These are phyloP conservation scores for Syzygium jambos DNA, from an alignment of 345 rosid genomes.

Conservation along the genomic window DNA sequence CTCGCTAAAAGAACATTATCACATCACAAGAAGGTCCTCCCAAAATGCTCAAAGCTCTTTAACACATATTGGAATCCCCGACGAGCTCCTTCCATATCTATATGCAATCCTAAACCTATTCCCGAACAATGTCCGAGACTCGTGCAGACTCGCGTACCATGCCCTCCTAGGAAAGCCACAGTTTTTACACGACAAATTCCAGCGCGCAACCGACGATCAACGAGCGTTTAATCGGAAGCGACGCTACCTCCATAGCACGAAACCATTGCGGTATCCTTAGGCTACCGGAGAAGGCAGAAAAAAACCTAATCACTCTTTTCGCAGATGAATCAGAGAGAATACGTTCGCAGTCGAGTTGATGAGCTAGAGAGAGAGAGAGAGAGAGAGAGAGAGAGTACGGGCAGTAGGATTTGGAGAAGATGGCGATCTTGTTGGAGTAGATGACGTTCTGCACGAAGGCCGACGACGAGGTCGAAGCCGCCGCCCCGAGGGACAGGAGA, in stretches of 20 bases:
- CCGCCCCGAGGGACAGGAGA: conserved; percentile 8
- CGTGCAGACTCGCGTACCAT: not conserved
- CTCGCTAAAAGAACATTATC: not conserved
- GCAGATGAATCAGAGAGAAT: not conserved
- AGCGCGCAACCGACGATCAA: not conserved
- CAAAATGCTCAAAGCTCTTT: not conserved
- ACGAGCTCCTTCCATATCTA: not conserved
- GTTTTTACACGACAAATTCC: not conserved
- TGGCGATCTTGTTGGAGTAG: conserved; percentile 78
- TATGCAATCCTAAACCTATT: not conserved
- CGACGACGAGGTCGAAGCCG: conserved; percentile 57
- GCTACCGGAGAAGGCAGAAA: not conserved
- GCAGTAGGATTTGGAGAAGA: conserved; percentile 96
- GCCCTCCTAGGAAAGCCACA: not conserved
- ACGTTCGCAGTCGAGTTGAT: not conserved
- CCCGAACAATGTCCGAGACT: not conserved
- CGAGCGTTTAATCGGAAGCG: not conserved
- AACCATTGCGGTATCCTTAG: not conserved
- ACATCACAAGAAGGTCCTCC: not conserved
- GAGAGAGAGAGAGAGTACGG: conserved; percentile 37
- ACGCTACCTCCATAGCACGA: not conserved
- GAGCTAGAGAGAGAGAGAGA: not conserved
- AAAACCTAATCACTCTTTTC: not conserved
- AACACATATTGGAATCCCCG: not conserved
- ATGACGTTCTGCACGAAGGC: conserved; percentile 79